These are phyloP conservation scores for Dictyostelium gargantuum DNA, from an alignment of 208 protist genomes.

Conservation along the genomic window DNA sequence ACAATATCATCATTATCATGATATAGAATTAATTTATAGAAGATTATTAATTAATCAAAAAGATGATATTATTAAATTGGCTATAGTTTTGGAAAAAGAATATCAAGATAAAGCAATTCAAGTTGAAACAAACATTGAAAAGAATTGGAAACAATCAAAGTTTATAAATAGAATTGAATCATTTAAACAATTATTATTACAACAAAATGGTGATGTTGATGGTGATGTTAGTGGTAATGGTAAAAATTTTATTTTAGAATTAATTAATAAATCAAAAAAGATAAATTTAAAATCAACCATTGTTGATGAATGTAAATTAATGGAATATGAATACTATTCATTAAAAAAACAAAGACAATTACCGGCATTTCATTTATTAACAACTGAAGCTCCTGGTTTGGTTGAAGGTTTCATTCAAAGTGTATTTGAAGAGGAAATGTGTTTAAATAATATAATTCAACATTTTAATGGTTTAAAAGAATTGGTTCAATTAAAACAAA, in stretches of 20 bases:
- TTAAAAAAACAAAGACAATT: constrained; percentile 2
- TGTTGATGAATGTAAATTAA: neutral
- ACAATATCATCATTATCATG: neutral
- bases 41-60: neutral
- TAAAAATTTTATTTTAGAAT: neutral
- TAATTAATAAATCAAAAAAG: neutral
- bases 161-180: constrained; percentile 41
- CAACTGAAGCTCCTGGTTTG: constrained; percentile 57
- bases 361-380: constrained; percentile 64
- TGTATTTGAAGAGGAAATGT: constrained; percentile 65
- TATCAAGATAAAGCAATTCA: neutral
- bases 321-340: neutral
- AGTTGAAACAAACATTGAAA: neutral
- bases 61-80: neutral
- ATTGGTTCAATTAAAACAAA: neutral
- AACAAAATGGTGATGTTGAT: neutral
- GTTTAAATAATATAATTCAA: constrained; percentile 24
- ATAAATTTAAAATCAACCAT: neutral
- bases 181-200: neutral
- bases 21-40: neutral
- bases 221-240: too few species aligned
- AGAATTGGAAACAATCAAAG: constrained; percentile 33
- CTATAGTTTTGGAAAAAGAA: neutral
- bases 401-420: constrained; percentile 62
- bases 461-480: neutral